Evolutionary conservation across 441 rosid species (phyloP).

Genomic region (Breynia disticha): DNA sequence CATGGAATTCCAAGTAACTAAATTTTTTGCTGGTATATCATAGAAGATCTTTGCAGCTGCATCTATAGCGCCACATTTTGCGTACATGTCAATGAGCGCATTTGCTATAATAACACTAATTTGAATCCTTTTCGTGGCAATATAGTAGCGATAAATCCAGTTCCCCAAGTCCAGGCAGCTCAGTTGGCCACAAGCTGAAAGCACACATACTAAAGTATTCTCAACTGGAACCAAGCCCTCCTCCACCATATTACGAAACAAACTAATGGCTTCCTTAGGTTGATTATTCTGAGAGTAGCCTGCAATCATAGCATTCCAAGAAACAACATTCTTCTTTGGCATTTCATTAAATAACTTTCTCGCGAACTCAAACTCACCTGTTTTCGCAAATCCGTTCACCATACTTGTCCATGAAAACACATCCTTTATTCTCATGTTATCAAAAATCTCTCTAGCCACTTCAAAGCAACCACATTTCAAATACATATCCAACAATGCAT

Average conservation of each 20-base stretch:
- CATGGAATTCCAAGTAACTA: constrained; percentile 6
- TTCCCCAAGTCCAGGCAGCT: constrained; percentile 2
- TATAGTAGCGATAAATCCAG: neutral
- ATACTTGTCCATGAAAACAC: constrained; percentile 7
- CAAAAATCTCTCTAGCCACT: constrained; percentile 1
- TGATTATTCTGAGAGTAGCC: constrained; percentile 3
- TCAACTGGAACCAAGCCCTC: constrained; percentile 4
- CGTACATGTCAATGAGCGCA: constrained; percentile 8
- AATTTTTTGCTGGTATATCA: neutral
- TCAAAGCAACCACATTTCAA: constrained; percentile 1
- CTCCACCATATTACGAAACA: constrained; percentile 1
- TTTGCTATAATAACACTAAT: constrained; percentile 1
- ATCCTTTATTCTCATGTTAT: constrained; percentile 1
- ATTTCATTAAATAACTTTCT: constrained; percentile 4
- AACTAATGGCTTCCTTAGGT: constrained; percentile 4
- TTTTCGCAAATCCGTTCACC: constrained; percentile 6
- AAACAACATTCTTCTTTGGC: constrained; percentile 2
- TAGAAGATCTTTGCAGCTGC: constrained; percentile 3
- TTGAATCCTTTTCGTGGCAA: neutral
- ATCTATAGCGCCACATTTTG: constrained; percentile 6
- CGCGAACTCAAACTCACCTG: constrained; percentile 1
- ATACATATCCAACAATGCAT: constrained; percentile 3
- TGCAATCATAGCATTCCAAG: constrained; percentile 7
- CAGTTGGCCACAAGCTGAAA: constrained; percentile 6
- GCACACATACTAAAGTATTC: constrained; percentile 6